These are phyloP conservation scores for Vaccinium macrocarpon DNA, from an alignment of 148 eudicot genomes.

Conservation along the genomic window DNA sequence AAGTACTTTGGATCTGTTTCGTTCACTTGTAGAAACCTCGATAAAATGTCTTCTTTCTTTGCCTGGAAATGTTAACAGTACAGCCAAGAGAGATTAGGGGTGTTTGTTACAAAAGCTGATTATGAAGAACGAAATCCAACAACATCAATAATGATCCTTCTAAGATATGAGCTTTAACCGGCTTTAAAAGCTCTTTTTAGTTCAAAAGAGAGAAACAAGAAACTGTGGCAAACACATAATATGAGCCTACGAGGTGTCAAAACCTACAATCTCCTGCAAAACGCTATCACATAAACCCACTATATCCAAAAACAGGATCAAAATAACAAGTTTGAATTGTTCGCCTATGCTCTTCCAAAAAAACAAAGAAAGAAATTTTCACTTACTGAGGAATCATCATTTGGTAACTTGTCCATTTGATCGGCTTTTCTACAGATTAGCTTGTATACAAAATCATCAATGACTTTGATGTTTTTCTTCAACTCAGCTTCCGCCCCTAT, in stretches of 20 bases:
- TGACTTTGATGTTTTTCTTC: conserved; percentile 30
- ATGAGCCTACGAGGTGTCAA: background rate
- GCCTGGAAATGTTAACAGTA: conserved; percentile 23
- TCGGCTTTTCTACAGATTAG: conserved; percentile 45
- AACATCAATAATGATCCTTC: background rate
- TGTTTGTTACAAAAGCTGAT: background rate
- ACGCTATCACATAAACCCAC: background rate
- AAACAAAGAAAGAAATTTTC: too few relatives aligned
- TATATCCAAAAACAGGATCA: background rate
- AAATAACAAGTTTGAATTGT: too few relatives aligned
- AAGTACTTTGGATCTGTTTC: conserved; percentile 56
- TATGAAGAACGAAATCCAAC: background rate
- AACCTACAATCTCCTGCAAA: background rate
- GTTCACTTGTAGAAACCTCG: conserved; percentile 50
- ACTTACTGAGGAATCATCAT: conserved; percentile 36
- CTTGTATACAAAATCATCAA: conserved; percentile 52
- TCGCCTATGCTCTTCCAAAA: too few relatives aligned
- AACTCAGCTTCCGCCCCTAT: conserved; percentile 56
- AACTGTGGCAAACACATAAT: background rate
- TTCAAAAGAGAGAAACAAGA: background rate
- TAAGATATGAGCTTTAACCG: background rate
- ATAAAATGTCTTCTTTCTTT: conserved; percentile 63
- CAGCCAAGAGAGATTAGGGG: background rate
- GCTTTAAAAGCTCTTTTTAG: background rate
- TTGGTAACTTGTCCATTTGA: conserved; percentile 20